These are phyloP conservation scores for Pisolithus marmoratus DNA, from an alignment of 768 basidiomycete genomes.

Conservation along the genomic window DNA sequence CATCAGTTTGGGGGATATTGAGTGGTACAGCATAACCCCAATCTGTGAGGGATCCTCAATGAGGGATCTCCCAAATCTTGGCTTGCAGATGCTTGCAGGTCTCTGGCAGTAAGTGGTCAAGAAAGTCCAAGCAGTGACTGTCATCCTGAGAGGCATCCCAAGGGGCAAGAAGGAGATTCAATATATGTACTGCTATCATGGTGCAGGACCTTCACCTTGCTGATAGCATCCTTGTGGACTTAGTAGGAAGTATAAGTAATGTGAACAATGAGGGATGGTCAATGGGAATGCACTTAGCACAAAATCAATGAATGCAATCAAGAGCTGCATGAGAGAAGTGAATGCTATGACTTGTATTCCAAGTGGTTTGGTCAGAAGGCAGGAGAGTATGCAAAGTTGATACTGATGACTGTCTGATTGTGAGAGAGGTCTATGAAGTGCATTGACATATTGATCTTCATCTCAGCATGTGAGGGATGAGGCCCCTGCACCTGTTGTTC, in stretches of 20 bases:
- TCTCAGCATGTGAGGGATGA: not conserved
- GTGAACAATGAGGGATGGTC: not conserved
- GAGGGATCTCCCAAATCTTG: not conserved
- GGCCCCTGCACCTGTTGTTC: not conserved
- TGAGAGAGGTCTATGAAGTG: not conserved
- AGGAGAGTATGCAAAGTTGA: not conserved
- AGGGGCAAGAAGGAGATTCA: conserved; percentile 3
- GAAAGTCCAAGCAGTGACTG: not conserved
- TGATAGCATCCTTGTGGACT: conserved; percentile 1
- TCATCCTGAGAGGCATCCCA: not conserved
- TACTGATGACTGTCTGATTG: not conserved
- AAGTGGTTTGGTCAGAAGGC: not conserved
- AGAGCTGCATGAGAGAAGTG: not conserved
- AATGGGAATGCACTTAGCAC: not conserved
- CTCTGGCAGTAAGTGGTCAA: not conserved
- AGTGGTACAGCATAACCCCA: conserved; percentile 4
- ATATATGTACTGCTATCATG: conserved; percentile 2
- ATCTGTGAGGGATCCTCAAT: not conserved
- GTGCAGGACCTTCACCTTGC: not conserved
- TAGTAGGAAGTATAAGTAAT: too few species aligned
- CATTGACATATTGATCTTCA: not conserved
- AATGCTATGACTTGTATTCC: not conserved
- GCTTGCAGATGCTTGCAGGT: not conserved
- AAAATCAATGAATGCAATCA: conserved; percentile 3
- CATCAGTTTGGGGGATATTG: too few species aligned